These are phyloP conservation scores for Podospora pseudocomata DNA, from an alignment of 495 filamentous ascomycete species.

Conservation along the genomic window DNA sequence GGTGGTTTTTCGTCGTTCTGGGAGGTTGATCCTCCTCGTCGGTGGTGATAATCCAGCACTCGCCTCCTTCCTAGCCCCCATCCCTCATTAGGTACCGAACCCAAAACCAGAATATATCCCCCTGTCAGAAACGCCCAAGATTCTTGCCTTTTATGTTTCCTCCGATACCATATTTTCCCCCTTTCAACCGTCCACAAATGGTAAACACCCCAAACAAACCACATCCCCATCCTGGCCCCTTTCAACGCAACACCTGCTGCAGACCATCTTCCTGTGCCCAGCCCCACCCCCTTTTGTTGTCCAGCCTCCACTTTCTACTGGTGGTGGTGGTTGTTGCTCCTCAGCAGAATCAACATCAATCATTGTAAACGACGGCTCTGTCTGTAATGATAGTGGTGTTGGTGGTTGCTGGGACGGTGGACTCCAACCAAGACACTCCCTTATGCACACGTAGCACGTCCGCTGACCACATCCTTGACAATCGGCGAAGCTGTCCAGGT, in stretches of 20 bases:
- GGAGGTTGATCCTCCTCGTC: too few relatives aligned
- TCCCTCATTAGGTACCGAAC: too few relatives aligned
- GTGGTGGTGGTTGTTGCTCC: not conserved
- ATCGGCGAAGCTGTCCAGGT: constrained; percentile 47
- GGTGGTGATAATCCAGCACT: too few relatives aligned
- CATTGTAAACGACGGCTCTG: constrained; percentile 39
- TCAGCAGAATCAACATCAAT: constrained; percentile 33
- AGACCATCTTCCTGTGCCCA: constrained; percentile 41
- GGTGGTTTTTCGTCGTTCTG: too few relatives aligned
- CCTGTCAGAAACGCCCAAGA: not conserved
- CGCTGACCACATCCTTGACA: constrained; percentile 46
- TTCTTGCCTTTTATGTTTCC: too few relatives aligned
- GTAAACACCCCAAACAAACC: constrained; percentile 45
- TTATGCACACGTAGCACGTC: constrained; percentile 47
- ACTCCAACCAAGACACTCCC: constrained; percentile 44
- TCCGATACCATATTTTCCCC: too few relatives aligned
- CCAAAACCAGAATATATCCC: too few relatives aligned
- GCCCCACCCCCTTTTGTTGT: constrained; percentile 19
- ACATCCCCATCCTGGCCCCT: constrained; percentile 44
- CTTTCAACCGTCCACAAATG: constrained; percentile 39
- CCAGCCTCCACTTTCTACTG: not conserved
- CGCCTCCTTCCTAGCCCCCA: too few relatives aligned
- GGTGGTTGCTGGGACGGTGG: constrained; percentile 8
- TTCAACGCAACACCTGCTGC: constrained; percentile 48
- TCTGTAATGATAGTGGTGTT: constrained; percentile 15